These are phyloP conservation scores for Syzygium aqueum DNA, from an alignment of 345 rosid species.

Conservation along the genomic window DNA sequence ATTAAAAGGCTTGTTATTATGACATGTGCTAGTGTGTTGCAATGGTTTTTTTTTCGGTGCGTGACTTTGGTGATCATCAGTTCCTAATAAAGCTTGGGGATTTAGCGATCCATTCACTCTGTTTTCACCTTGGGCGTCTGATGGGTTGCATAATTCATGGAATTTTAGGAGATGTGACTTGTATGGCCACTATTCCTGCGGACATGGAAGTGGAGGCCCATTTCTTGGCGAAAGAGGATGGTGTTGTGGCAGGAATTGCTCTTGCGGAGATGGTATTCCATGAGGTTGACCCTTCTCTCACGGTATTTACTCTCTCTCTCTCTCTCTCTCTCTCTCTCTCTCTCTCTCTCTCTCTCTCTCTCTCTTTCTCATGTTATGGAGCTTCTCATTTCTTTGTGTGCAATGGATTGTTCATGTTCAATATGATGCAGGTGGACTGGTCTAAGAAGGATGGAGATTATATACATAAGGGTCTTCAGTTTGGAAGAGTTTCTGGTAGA, in stretches of 20 bases:
- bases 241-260: slow-evolving; percentile 74
- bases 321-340: background rate
- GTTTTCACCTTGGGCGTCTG: background rate
- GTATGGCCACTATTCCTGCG: slow-evolving; percentile 79
- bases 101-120: background rate
- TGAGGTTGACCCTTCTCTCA: slow-evolving; percentile 78
- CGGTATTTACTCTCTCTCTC: slow-evolving; percentile 26
- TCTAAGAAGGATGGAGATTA: slow-evolving; percentile 71
- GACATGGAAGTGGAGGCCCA: slow-evolving; percentile 88
- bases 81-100: background rate
- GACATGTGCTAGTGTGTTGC: background rate
- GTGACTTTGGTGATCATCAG: background rate
- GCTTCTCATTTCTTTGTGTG: background rate
- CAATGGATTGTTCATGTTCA: background rate
- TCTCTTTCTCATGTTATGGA: background rate
- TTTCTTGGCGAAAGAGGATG: slow-evolving; percentile 92
- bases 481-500: slow-evolving; percentile 78
- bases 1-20: background rate
- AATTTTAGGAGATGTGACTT: slow-evolving; percentile 76
- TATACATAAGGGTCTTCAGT: slow-evolving; percentile 76
- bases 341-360: background rate
- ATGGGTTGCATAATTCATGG: background rate
- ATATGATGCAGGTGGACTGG: slow-evolving; percentile 64
- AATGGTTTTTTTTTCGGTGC: background rate
- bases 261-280: slow-evolving; percentile 81